Percentiles rank a stretch among this genome's conserved stretches.
Conservation (phyloP, 306 rosid species). For the Pyrus communis region DNA sequence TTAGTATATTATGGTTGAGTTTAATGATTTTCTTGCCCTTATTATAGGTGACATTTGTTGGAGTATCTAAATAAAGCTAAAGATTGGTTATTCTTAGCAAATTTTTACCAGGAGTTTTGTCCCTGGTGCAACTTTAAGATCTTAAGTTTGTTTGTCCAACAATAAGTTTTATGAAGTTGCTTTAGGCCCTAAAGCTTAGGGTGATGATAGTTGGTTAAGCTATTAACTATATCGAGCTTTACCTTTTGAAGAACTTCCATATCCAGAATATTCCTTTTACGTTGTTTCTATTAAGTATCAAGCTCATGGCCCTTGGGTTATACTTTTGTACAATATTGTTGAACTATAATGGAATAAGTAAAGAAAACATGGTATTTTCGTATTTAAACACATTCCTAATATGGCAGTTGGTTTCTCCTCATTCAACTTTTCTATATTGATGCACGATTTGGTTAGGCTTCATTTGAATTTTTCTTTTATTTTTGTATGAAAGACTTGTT, state of each 20-base stretch:
- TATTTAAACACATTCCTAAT: background rate
- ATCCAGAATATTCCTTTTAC: background rate
- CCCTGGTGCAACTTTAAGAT: conserved; percentile 14
- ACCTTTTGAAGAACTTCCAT: background rate
- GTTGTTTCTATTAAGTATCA: background rate
- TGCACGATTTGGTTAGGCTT: background rate
- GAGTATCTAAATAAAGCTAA: background rate
- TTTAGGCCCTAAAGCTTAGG: background rate
- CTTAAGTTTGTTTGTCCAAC: conserved; percentile 1
- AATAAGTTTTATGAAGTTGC: background rate
- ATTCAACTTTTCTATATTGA: background rate
- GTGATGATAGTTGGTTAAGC: conserved; percentile 3
- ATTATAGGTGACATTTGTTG: conserved; percentile 7
- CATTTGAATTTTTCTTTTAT: background rate
- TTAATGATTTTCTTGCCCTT: conserved; percentile 2
- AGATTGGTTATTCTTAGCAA: conserved; percentile 9
- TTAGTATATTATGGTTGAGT: conserved; percentile 17
- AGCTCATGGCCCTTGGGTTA: background rate
- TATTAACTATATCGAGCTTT: background rate
- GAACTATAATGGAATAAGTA: background rate
- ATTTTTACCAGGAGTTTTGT: background rate
- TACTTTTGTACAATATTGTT: background rate
- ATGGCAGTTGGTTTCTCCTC: background rate
- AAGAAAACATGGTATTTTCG: background rate
- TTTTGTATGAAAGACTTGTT: background rate